Conservation (phyloP, 352 stramenopile genomes). For the Pythium guiyangense region DNA sequence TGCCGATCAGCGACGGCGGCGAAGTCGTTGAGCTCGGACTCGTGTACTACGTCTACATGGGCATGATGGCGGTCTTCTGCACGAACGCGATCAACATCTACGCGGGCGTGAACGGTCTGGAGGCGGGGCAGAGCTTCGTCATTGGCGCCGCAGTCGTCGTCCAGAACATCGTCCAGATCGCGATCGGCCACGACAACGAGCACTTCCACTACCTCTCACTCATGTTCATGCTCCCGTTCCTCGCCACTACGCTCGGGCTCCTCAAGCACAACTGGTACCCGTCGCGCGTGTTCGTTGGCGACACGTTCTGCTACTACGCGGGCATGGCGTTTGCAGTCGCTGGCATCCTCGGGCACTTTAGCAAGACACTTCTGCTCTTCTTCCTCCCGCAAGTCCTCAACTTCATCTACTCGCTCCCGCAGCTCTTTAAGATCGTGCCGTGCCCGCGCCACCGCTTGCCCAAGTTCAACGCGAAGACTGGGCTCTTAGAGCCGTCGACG, state of each 20-base stretch:
- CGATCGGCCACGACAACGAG: conserved; percentile 74
- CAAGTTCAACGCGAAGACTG: conserved; percentile 91
- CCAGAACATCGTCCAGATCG: conserved; percentile 95
- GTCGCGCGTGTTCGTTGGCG: conserved; percentile 96
- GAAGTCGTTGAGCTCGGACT: conserved; percentile 91
- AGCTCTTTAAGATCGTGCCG: conserved; percentile 97
- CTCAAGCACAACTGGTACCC: conserved; percentile 98
- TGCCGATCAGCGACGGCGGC: conserved; percentile 72
- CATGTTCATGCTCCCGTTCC: conserved; percentile 97
- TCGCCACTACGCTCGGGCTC: conserved; percentile 90
- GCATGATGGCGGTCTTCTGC: conserved; percentile 98
- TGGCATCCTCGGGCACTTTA: conserved; percentile 96
- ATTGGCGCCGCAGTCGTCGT: conserved; percentile 93
- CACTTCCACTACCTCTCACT: conserved; percentile 94
- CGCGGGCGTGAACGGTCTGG: conserved; percentile 98
- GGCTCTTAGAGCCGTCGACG: conserved; percentile 89
- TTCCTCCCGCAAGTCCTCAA: conserved; percentile 99
- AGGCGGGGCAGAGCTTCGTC: conserved; percentile 93
- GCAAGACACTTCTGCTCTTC: conserved; percentile 97
- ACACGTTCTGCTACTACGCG: conserved; percentile 99
- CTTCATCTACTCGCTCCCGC: conserved; percentile 97
- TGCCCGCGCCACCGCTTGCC: conserved; percentile 97
- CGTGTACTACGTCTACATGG: conserved; percentile 98
- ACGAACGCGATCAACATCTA: conserved; percentile 99
- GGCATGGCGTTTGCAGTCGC: conserved; percentile 98